These are phyloP conservation scores for Brassica incana DNA, from an alignment of 345 rosid species.

Conservation along the genomic window DNA sequence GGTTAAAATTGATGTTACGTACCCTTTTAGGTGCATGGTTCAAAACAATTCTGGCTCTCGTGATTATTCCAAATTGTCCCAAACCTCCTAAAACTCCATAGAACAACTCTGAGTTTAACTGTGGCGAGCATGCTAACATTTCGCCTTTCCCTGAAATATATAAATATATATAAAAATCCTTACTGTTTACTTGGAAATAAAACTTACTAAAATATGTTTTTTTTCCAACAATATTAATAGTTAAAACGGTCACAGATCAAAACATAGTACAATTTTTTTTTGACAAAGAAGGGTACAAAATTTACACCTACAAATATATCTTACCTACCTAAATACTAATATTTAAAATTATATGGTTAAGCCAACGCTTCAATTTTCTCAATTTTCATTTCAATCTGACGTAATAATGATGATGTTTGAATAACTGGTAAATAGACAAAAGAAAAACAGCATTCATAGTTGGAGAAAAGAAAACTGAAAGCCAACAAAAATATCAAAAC, in stretches of 20 bases:
- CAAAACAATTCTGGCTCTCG: conserved; percentile 82
- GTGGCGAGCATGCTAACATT: conserved; percentile 62
- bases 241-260: neutral
- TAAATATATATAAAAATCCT: neutral
- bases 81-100: conserved; percentile 85
- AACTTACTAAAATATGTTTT: neutral
- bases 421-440: neutral
- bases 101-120: conserved; percentile 70
- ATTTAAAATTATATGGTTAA: neutral
- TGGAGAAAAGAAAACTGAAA: conserved; percentile 7
- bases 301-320: neutral
- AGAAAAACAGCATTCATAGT: neutral
- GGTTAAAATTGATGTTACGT: conserved; percentile 25
- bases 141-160: conserved; percentile 79
- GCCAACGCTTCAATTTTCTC: neutral
- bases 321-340: neutral
- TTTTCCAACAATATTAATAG: neutral
- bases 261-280: neutral
- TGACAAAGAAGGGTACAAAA: neutral
- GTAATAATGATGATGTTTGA: neutral
- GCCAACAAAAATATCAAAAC: neutral
- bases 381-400: neutral
- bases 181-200: neutral
- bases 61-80: conserved; percentile 93
- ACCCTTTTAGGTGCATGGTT: conserved; percentile 83